Percentiles rank a stretch among this genome's conserved stretches.
phyloP scores from a whole-genome alignment of 1,284 basidiomycete species.

The Cryptococcus maquisensis region DNA sequence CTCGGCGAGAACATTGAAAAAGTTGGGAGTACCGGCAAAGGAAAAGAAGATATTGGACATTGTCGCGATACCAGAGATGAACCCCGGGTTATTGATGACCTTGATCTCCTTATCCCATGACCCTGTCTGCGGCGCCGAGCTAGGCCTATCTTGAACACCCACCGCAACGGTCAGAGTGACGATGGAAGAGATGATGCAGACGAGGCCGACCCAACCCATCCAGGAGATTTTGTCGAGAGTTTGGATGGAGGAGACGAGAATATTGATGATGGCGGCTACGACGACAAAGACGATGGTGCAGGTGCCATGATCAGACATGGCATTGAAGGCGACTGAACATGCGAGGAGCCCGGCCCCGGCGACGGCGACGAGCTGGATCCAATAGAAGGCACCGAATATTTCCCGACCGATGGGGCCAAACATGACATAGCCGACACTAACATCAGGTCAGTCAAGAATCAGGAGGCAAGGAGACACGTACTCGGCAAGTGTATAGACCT shows the following conservation, averaged over 20 bases:
- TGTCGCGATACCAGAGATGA: slow-evolving; percentile 40
- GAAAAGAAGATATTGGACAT: slow-evolving; percentile 41
- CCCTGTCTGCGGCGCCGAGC: slow-evolving; percentile 17
- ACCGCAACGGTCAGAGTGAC: slow-evolving; percentile 46
- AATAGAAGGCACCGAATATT: slow-evolving; percentile 30
- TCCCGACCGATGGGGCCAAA: slow-evolving; percentile 32
- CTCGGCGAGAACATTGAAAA: slow-evolving; percentile 45
- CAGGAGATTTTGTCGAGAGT: slow-evolving; percentile 44
- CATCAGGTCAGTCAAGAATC: not conserved
- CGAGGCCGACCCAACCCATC: slow-evolving; percentile 41
- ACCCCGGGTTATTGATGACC: slow-evolving; percentile 28
- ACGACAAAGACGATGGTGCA: slow-evolving; percentile 44
- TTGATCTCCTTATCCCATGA: slow-evolving; percentile 21
- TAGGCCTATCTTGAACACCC: slow-evolving; percentile 40
- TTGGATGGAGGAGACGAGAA: slow-evolving; percentile 4
- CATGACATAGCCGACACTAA: slow-evolving; percentile 34
- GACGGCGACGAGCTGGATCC: slow-evolving; percentile 23
- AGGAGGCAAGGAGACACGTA: not conserved
- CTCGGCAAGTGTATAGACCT: slow-evolving; percentile 28
- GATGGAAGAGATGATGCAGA: slow-evolving; percentile 36
- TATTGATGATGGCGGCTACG: slow-evolving; percentile 21
- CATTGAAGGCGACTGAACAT: slow-evolving; percentile 47
- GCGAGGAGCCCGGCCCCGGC: slow-evolving; percentile 33
- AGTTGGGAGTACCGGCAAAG: slow-evolving; percentile 36
- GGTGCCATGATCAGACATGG: slow-evolving; percentile 38